phyloP scores from a whole-genome alignment of 2,329 filamentous ascomycete genomes.

The Penicillium oxalicum region DNA sequence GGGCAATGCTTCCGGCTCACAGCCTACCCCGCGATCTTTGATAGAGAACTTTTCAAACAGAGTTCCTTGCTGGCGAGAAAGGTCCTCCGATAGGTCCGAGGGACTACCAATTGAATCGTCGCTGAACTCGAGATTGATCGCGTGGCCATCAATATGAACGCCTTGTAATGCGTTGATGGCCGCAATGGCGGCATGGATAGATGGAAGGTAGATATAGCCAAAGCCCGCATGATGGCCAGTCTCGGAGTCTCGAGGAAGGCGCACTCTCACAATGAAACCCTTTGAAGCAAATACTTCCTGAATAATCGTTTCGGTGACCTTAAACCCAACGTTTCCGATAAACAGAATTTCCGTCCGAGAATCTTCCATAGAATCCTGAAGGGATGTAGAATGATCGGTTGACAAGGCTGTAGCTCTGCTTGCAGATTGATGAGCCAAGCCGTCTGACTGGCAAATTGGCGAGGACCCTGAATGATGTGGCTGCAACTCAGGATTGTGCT shows the following conservation, averaged over 20 bases:
- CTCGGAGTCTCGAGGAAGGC: conserved; percentile 29
- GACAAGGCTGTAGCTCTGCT: no score
- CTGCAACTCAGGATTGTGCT: background rate
- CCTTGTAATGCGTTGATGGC: conserved; percentile 35
- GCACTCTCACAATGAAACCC: conserved; percentile 33
- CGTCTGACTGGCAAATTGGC: background rate
- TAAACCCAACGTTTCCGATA: conserved; percentile 37
- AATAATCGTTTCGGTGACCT: conserved; percentile 33
- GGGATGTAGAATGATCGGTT: no score
- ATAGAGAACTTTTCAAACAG: background rate
- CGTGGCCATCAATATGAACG: conserved; percentile 33
- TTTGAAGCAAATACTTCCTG: conserved; percentile 33
- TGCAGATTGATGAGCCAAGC: background rate
- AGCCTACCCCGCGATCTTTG: background rate
- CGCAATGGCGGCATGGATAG: conserved; percentile 29
- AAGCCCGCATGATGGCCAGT: conserved; percentile 36
- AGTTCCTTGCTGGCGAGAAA: background rate
- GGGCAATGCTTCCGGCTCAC: background rate
- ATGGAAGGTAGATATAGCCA: conserved; percentile 36
- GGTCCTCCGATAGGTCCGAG: conserved; percentile 5
- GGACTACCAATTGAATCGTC: conserved; percentile 23
- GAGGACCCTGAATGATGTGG: background rate
- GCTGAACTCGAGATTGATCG: conserved; percentile 37
- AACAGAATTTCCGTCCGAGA: conserved; percentile 26
- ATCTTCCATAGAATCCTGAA: background rate